These are phyloP conservation scores for Verticillium longisporum DNA, from an alignment of 2,329 filamentous ascomycete genomes.

Conservation along the genomic window DNA sequence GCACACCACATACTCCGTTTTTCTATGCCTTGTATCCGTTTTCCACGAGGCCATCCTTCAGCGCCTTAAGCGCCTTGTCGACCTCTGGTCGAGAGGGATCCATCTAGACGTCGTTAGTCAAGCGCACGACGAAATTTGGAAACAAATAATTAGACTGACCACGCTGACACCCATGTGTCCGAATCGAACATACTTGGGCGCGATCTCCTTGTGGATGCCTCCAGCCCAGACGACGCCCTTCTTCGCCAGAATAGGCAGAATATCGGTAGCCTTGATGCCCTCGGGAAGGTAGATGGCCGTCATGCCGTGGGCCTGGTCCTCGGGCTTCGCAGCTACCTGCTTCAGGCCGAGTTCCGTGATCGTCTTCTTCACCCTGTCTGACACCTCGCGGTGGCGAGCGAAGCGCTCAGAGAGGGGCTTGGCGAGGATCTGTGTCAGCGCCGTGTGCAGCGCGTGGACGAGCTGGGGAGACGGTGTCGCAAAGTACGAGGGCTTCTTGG, in stretches of 20 bases:
- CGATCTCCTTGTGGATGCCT: slow-evolving; percentile 93
- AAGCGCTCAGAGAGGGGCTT: slow-evolving; percentile 77
- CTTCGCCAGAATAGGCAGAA: slow-evolving; percentile 77
- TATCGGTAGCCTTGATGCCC: slow-evolving; percentile 68
- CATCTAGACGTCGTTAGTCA: slow-evolving; percentile 34
- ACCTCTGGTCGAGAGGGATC: slow-evolving; percentile 75
- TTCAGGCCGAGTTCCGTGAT: slow-evolving; percentile 75
- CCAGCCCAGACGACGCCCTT: slow-evolving; percentile 92
- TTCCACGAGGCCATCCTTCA: slow-evolving; percentile 69
- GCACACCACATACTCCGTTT: neutral
- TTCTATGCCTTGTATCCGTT: slow-evolving; percentile 53
- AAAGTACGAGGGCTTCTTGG: slow-evolving; percentile 95
- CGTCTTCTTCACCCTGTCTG: slow-evolving; percentile 80
- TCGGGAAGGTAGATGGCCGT: slow-evolving; percentile 95
- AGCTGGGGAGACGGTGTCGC: slow-evolving; percentile 94
- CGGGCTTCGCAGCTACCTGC: slow-evolving; percentile 76
- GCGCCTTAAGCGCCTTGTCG: slow-evolving; percentile 71
- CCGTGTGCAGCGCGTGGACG: slow-evolving; percentile 84
- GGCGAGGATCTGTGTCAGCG: slow-evolving; percentile 79
- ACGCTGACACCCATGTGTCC: slow-evolving; percentile 97
- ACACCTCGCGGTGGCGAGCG: slow-evolving; percentile 69
- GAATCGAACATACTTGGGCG: slow-evolving; percentile 86
- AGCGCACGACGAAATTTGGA: neutral
- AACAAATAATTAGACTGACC: slow-evolving; percentile 34
- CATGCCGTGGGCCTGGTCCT: slow-evolving; percentile 95